A percentile compares a stretch with the other conserved stretches of the same genome.
These are phyloP conservation scores for Neofusicoccum parvum DNA, from an alignment of 2,329 filamentous ascomycete species.

Conservation along the genomic window DNA sequence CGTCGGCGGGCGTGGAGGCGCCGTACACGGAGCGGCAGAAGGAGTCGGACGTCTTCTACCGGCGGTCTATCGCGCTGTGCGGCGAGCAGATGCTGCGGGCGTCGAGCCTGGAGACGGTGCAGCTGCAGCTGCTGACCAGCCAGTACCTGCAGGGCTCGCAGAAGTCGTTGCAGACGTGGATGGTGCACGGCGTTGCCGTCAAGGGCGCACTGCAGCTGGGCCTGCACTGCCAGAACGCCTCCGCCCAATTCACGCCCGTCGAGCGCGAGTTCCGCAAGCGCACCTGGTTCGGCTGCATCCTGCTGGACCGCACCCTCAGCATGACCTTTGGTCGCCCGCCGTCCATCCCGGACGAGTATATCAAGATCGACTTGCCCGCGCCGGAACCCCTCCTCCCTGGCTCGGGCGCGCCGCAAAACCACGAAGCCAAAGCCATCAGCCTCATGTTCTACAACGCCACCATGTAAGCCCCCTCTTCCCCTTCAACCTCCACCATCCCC, in stretches of 20 bases:
- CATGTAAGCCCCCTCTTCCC: constrained; percentile 23
- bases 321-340: constrained; percentile 56
- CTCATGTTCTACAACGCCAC: constrained; percentile 38
- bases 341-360: constrained; percentile 49
- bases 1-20: constrained; percentile 31
- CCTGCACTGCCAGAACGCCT: constrained; percentile 49
- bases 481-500: too few relatives aligned
- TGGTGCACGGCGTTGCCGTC: constrained; percentile 55
- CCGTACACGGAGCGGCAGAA: constrained; percentile 35
- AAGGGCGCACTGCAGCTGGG: constrained; percentile 56
- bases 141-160: constrained; percentile 59
- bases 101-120: constrained; percentile 53
- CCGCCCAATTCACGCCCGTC: constrained; percentile 39
- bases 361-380: constrained; percentile 43
- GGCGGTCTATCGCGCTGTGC: constrained; percentile 48
- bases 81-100: constrained; percentile 44
- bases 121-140: constrained; percentile 52
- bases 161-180: constrained; percentile 57
- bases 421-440: constrained; percentile 17
- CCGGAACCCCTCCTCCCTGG: constrained; percentile 21
- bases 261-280: constrained; percentile 53
- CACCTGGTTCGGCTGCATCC: constrained; percentile 54
- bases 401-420: constrained; percentile 11
- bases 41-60: constrained; percentile 50
- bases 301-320: constrained; percentile 53